These are phyloP conservation scores for Ogataea ganodermae DNA, from an alignment of 805 yeast genomes.

Conservation along the genomic window DNA sequence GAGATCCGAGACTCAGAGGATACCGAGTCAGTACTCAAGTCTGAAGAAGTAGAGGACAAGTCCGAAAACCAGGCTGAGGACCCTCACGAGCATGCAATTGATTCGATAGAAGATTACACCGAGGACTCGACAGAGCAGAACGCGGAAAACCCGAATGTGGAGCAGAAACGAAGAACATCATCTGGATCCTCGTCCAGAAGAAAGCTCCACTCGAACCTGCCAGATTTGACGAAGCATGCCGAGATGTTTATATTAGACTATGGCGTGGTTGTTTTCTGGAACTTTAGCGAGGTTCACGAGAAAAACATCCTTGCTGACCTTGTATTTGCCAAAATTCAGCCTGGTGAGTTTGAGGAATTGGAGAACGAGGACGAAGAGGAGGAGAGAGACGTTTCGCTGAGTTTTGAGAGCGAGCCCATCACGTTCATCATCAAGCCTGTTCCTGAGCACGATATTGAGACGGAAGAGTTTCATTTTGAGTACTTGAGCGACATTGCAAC, in stretches of 20 bases:
- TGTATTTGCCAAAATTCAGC: slow-evolving; percentile 57
- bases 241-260: slow-evolving; percentile 88
- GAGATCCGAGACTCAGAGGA: slow-evolving; percentile 10
- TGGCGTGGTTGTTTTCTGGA: slow-evolving; percentile 99
- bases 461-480: slow-evolving; percentile 82
- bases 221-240: slow-evolving; percentile 64
- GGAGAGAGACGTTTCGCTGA: slow-evolving; percentile 10
- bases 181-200: slow-evolving; percentile 18
- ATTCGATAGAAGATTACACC: neutral
- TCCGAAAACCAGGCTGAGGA: slow-evolving; percentile 4
- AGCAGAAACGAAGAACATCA: slow-evolving; percentile 14
- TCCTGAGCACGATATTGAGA: slow-evolving; percentile 87
- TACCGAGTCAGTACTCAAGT: neutral
- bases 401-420: slow-evolving; percentile 13
- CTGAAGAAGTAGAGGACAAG: slow-evolving; percentile 3
- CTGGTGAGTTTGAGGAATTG: slow-evolving; percentile 46
- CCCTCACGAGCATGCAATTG: slow-evolving; percentile 5
- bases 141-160: neutral
- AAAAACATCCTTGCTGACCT: slow-evolving; percentile 91
- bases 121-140: slow-evolving; percentile 1
- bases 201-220: slow-evolving; percentile 24
- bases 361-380: slow-evolving; percentile 43
- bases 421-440: slow-evolving; percentile 69
- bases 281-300: slow-evolving; percentile 88
- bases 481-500: slow-evolving; percentile 50